These are phyloP conservation scores for Fraxinus xanthoxyloides DNA, from an alignment of 305 asterid genomes.

Conservation along the genomic window DNA sequence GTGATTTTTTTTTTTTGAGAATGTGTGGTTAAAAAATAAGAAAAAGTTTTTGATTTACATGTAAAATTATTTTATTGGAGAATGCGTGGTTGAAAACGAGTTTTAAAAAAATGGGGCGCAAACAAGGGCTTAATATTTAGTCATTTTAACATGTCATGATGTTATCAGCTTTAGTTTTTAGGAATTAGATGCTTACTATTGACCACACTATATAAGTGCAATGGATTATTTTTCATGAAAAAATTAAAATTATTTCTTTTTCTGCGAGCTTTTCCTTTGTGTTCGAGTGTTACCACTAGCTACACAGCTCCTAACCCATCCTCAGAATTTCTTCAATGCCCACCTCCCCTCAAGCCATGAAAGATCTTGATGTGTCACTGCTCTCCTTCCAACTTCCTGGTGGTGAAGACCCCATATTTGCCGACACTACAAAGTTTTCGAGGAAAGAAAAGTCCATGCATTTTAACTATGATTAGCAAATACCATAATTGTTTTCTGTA, in stretches of 20 bases:
- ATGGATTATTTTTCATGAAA: not conserved
- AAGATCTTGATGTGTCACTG: not conserved
- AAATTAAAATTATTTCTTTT: not conserved
- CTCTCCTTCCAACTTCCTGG: not conserved
- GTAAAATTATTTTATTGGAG: not conserved
- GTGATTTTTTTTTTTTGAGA: not conserved
- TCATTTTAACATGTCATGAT: not conserved
- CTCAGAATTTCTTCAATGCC: not conserved
- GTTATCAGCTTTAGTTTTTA: not conserved
- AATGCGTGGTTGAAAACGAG: not conserved
- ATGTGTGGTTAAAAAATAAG: not conserved
- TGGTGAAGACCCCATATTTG: not conserved
- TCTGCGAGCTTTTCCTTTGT: not conserved
- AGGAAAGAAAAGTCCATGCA: not conserved
- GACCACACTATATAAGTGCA: not conserved
- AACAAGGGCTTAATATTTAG: not conserved
- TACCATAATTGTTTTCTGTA: not conserved
- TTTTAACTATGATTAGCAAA: not conserved
- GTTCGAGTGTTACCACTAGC: not conserved
- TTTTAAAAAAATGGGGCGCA: not conserved
- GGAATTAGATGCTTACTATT: not conserved
- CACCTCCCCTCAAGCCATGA: not conserved
- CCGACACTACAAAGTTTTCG: not conserved
- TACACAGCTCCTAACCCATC: not conserved
- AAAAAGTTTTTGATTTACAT: not conserved